Evolutionary conservation across 1,284 basidiomycete genomes (phyloP).

Genomic region (Volvariella volvacea): DNA sequence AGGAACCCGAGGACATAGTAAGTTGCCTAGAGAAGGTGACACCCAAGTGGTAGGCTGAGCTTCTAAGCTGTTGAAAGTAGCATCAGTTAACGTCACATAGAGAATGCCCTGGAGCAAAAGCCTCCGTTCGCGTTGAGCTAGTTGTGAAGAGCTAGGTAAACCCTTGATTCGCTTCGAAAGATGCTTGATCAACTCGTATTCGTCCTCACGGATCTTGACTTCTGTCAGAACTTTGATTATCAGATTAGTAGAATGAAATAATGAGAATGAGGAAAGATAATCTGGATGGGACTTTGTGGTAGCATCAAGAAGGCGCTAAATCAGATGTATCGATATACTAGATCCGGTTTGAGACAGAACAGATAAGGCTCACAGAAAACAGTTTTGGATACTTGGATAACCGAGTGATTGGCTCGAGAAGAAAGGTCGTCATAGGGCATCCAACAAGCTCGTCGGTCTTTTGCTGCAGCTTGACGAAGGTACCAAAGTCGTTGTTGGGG

Average conservation of each 20-base stretch:
- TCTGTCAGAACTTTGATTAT: constrained; percentile 73
- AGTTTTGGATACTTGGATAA: constrained; percentile 67
- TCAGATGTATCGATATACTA: constrained; percentile 1
- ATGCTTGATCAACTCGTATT: constrained; percentile 67
- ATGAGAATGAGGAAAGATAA: constrained; percentile 57
- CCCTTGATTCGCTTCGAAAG: constrained; percentile 56
- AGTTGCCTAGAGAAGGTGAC: constrained; percentile 6
- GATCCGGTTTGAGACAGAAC: no score
- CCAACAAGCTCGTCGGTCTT: constrained; percentile 43
- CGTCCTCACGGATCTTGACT: constrained; percentile 79
- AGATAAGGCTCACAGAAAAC: constrained; percentile 56
- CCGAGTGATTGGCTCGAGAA: constrained; percentile 72
- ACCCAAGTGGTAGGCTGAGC: constrained; percentile 7
- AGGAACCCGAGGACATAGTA: constrained; percentile 8
- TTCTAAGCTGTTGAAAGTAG: constrained; percentile 1
- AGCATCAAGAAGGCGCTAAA: constrained; percentile 47
- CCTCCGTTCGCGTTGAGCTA: constrained; percentile 67
- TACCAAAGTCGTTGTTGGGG: constrained; percentile 65
- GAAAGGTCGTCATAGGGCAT: constrained; percentile 58
- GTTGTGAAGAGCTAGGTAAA: constrained; percentile 38
- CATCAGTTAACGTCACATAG: constrained; percentile 18
- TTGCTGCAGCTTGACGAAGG: constrained; percentile 77
- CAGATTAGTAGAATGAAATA: constrained; percentile 61
- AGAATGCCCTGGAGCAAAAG: constrained; percentile 66
- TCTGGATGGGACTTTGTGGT: constrained; percentile 69